Evolutionary conservation across 176 grass and related monocot species (phyloP).

Genomic region (Guadua angustifolia): DNA sequence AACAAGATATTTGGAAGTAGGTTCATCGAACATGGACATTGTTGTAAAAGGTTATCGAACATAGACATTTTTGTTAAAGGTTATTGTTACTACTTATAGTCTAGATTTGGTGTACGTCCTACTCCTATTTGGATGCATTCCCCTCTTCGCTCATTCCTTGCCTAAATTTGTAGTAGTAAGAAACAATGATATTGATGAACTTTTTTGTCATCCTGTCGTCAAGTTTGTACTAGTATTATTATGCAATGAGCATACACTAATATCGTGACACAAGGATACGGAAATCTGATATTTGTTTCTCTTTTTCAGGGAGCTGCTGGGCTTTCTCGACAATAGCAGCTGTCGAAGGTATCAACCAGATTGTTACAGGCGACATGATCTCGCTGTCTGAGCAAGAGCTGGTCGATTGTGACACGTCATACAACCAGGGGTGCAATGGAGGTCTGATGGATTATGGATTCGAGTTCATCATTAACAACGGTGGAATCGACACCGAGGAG

Average conservation of each 20-base stretch:
- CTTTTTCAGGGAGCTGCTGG: constrained; percentile 77
- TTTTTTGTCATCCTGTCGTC: neutral
- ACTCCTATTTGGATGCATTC: neutral
- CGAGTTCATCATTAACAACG: constrained; percentile 83
- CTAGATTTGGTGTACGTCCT: neutral
- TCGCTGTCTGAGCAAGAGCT: constrained; percentile 86
- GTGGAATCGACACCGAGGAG: constrained; percentile 63
- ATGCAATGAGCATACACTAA: neutral
- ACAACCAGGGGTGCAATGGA: constrained; percentile 87
- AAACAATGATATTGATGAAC: neutral
- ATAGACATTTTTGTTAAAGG: neutral
- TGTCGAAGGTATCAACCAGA: constrained; percentile 78
- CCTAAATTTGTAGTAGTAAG: neutral
- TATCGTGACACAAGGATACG: neutral
- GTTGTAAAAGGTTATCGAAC: constrained; percentile 39
- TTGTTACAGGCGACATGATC: constrained; percentile 69
- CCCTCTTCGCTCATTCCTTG: neutral
- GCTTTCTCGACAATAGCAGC: constrained; percentile 84
- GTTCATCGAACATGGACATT: constrained; percentile 39
- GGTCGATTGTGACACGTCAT: constrained; percentile 84
- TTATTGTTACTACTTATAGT: neutral
- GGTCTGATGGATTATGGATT: constrained; percentile 92
- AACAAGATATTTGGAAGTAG: neutral
- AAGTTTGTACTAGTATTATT: neutral
- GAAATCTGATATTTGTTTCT: constrained; percentile 27